Conservation (phyloP, 139 green algal species). For the Picochlorum sp. region DNA sequence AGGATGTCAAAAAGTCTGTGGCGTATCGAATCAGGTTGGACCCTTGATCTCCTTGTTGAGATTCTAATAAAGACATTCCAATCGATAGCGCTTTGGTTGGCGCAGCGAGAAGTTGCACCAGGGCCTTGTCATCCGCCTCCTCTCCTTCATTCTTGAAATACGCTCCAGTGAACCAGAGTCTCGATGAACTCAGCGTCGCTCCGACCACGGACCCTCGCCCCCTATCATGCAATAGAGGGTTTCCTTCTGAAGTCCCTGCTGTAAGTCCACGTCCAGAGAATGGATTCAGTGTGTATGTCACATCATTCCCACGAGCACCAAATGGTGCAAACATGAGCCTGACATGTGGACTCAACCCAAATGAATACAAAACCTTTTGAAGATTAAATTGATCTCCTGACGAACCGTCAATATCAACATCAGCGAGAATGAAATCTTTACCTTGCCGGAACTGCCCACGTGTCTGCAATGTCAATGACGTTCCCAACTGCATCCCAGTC, state of each 20-base stretch:
- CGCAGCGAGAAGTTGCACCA: neutral
- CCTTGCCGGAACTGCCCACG: slow-evolving; percentile 11
- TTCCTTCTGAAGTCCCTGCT: neutral
- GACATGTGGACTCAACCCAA: slow-evolving; percentile 6
- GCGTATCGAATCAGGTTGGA: neutral
- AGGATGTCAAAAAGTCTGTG: too few relatives aligned
- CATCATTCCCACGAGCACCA: slow-evolving; percentile 24
- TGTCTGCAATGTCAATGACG: slow-evolving; percentile 14
- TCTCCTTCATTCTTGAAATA: neutral
- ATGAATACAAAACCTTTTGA: slow-evolving; percentile 31
- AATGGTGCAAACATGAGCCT: slow-evolving; percentile 33
- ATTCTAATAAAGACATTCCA: neutral
- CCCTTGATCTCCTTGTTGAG: neutral
- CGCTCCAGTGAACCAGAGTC: neutral
- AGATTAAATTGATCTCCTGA: slow-evolving; percentile 6
- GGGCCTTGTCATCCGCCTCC: neutral
- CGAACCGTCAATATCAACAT: slow-evolving; percentile 8
- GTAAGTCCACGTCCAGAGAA: slow-evolving; percentile 23
- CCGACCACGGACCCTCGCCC: neutral
- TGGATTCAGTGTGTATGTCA: slow-evolving; percentile 32
- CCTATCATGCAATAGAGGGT: neutral
- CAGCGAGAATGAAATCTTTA: slow-evolving; percentile 16
- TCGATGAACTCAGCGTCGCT: neutral
- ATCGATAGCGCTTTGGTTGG: neutral
- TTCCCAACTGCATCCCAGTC: slow-evolving; percentile 16